A percentile compares a stretch with the other conserved stretches of the same genome.
Evolutionary conservation across 352 stramenopile genomes (phyloP).

Genomic region (Saprolegnia diclina): DNA sequence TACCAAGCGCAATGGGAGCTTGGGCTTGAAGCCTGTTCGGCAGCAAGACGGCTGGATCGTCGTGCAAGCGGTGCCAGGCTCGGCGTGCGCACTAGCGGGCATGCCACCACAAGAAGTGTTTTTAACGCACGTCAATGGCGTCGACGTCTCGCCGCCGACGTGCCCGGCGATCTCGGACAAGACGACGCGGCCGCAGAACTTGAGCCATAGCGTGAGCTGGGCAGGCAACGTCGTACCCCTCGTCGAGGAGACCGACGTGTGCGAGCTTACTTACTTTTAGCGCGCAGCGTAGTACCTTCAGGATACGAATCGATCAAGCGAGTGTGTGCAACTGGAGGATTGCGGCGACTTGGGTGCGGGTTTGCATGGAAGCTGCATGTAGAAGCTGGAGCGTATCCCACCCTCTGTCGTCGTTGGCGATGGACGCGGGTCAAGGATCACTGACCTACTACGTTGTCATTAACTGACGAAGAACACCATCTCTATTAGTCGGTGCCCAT

Average conservation of each 20-base stretch:
- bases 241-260: conserved; percentile 67
- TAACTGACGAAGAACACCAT: neutral
- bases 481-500: conserved; percentile 61
- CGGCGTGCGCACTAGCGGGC: conserved; percentile 57
- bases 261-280: conserved; percentile 78
- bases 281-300: neutral
- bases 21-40: conserved; percentile 61
- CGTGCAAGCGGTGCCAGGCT: conserved; percentile 58
- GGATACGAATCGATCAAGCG: neutral
- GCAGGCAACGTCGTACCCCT: conserved; percentile 70
- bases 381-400: too few species aligned
- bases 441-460: too few species aligned
- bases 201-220: conserved; percentile 40
- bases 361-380: too few species aligned
- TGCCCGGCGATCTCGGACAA: conserved; percentile 31
- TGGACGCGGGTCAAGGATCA: too few species aligned
- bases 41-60: conserved; percentile 76
- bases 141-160: conserved; percentile 54
- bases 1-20: conserved; percentile 59
- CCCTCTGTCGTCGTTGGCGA: too few species aligned
- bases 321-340: neutral
- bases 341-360: too few species aligned
- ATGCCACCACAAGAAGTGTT: conserved; percentile 71
- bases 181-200: conserved; percentile 27
- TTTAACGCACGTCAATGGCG: conserved; percentile 73